Evolutionary conservation across 441 rosid genomes (phyloP).

Genomic region (Mallotus repandus): DNA sequence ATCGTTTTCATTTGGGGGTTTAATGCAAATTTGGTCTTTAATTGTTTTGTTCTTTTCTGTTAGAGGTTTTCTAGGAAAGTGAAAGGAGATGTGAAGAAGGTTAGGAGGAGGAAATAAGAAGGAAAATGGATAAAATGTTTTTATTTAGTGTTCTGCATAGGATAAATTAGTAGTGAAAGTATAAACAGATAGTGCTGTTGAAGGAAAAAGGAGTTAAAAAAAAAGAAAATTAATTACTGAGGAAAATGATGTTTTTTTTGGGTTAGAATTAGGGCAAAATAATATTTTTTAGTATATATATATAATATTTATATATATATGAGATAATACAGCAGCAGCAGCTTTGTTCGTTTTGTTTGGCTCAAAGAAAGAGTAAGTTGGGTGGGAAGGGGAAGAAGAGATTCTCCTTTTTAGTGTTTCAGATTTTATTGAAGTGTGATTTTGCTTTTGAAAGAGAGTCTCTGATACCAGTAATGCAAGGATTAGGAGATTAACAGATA

Average conservation of each 20-base stretch:
- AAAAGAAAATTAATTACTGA: no score
- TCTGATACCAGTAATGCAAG: neutral
- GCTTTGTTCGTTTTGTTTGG: conserved; percentile 30
- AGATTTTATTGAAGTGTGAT: neutral
- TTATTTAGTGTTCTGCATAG: neutral
- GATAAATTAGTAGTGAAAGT: conserved; percentile 4
- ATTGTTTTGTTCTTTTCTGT: neutral
- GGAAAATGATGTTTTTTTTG: conserved; percentile 21
- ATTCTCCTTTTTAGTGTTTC: neutral
- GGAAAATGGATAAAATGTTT: neutral
- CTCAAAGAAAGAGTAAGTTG: neutral
- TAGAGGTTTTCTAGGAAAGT: conserved; percentile 1
- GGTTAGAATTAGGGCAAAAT: conserved; percentile 24
- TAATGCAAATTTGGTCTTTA: neutral
- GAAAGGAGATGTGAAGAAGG: neutral
- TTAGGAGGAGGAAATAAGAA: neutral
- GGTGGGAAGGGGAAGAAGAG: neutral
- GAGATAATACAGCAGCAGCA: neutral
- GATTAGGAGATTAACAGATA: no score
- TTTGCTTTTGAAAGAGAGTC: neutral
- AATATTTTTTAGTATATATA: no score
- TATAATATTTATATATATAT: neutral
- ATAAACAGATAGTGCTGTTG: neutral
- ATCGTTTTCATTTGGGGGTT: neutral
- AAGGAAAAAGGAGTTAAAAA: neutral